Conservation (phyloP, 1,284 basidiomycete genomes). For the Cystobasidium sp. region DNA sequence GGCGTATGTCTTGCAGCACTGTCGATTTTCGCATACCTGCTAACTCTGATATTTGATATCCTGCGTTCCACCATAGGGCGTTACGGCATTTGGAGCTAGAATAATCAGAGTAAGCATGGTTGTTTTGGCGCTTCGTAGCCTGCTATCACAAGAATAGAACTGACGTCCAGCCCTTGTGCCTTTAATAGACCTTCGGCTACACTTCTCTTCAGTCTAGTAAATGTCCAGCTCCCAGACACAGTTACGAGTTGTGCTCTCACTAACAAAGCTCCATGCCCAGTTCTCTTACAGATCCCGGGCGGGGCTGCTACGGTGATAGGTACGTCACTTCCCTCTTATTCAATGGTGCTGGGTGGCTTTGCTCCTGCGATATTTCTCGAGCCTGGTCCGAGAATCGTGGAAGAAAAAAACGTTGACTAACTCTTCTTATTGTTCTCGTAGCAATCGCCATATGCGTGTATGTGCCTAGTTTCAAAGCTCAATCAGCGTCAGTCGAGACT, state of each 20-base stretch:
- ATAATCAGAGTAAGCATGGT: neutral
- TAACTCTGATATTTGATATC: no score
- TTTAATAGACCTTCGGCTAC: neutral
- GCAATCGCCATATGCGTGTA: conserved; percentile 14
- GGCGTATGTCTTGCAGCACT: neutral
- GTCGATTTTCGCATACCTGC: no score
- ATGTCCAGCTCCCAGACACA: no score
- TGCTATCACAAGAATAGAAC: no score
- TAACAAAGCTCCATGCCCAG: neutral
- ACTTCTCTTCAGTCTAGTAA: conserved; percentile 7
- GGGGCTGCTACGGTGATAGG: neutral
- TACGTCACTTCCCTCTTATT: neutral
- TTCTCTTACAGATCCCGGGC: neutral
- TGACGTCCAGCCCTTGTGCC: no score
- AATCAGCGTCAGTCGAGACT: neutral
- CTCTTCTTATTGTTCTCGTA: neutral
- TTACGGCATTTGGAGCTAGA: neutral
- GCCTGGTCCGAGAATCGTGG: no score
- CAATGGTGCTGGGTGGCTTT: no score
- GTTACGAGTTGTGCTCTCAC: no score
- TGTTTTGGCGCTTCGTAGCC: no score
- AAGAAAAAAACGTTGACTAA: neutral
- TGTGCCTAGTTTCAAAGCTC: neutral
- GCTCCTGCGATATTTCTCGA: no score
- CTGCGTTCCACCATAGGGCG: neutral